phyloP scores from a whole-genome alignment of 2,329 filamentous ascomycete genomes.

The Diaporthe batatas region DNA sequence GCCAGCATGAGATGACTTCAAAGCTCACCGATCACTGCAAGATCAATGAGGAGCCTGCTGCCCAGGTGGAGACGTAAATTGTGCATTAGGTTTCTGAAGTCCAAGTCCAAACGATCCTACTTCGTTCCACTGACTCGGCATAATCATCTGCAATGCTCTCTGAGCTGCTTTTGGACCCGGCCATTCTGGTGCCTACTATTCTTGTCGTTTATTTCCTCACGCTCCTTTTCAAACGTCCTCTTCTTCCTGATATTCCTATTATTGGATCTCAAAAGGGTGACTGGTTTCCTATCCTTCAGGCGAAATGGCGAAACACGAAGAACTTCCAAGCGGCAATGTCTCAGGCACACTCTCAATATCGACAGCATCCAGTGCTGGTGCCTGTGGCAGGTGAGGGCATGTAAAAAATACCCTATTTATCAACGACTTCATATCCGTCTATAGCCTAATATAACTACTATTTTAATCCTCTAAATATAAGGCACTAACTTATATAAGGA shows the following conservation, averaged over 20 bases:
- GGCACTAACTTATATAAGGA: no score
- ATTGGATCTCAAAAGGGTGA: constrained; percentile 49
- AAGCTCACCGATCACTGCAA: no score
- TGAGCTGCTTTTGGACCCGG: neutral
- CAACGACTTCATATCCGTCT: no score
- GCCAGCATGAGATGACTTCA: no score
- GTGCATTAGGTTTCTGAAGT: neutral
- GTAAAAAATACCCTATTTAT: no score
- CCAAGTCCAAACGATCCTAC: neutral
- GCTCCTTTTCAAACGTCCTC: neutral
- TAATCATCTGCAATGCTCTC: neutral
- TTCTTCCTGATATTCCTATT: constrained; percentile 48
- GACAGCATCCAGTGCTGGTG: constrained; percentile 46
- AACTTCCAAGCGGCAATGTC: constrained; percentile 47
- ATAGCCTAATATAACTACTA: no score
- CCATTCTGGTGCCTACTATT: neutral
- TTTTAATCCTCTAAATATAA: no score
- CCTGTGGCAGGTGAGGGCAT: constrained; percentile 45
- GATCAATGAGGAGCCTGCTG: no score
- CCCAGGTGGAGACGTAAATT: no score
- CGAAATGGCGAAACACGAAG: constrained; percentile 49
- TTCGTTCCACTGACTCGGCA: neutral
- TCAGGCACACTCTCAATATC: constrained; percentile 46
- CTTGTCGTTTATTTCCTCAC: neutral
- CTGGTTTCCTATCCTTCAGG: constrained; percentile 51